A percentile compares a stretch with the other conserved stretches of the same genome.
Evolutionary conservation across 345 rosid genomes (phyloP).

Genomic region (Salix arbutifolia): DNA sequence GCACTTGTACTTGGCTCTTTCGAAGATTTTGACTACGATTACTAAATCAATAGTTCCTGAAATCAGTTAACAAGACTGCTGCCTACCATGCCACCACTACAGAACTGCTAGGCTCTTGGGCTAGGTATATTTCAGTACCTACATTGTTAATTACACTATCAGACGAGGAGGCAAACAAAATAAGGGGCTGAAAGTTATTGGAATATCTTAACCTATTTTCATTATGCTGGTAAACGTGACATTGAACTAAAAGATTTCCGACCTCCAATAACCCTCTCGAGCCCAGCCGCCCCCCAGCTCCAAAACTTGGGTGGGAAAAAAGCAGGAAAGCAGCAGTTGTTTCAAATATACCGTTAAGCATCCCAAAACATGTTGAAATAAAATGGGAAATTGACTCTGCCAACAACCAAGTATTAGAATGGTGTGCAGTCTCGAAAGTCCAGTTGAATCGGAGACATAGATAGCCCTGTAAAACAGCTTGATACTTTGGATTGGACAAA

Average conservation of each 20-base stretch:
- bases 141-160: background rate
- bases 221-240: background rate
- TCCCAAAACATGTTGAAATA: background rate
- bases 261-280: background rate
- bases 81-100: background rate
- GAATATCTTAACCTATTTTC: too few relatives aligned
- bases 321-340: background rate
- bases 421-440: background rate
- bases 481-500: background rate
- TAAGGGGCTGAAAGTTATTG: too few relatives aligned
- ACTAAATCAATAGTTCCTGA: background rate
- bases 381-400: background rate
- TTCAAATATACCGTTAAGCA: too few relatives aligned
- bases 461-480: background rate
- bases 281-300: background rate
- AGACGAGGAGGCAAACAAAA: background rate
- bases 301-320: background rate
- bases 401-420: background rate
- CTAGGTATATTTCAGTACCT: background rate
- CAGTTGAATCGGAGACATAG: background rate
- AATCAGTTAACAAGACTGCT: background rate
- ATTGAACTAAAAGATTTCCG: background rate
- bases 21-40: background rate
- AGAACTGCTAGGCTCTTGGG: background rate
- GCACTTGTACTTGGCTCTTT: background rate